These are phyloP conservation scores for Podaxis sp. DNA, from an alignment of 768 basidiomycete species.

Conservation along the genomic window DNA sequence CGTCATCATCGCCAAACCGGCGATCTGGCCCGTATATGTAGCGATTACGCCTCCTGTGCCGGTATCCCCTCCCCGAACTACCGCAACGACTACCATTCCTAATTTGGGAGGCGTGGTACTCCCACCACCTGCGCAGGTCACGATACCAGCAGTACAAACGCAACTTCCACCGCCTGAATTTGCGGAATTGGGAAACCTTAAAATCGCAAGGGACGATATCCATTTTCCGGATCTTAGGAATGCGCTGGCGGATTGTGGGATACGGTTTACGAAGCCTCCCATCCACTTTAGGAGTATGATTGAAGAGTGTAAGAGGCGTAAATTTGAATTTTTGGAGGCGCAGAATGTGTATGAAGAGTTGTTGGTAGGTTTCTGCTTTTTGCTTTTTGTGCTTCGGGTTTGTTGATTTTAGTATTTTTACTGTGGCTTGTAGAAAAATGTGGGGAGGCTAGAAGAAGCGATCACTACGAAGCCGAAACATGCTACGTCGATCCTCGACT, in stretches of 20 bases:
- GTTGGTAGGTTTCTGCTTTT: neutral
- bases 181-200: slow-evolving; percentile 3
- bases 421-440: neutral
- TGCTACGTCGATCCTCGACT: slow-evolving; percentile 24
- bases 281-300: slow-evolving; percentile 1
- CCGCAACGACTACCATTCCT: neutral
- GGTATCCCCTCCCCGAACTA: neutral
- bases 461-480: neutral
- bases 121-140: neutral
- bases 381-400: neutral
- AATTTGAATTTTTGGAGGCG: slow-evolving; percentile 4
- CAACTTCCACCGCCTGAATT: neutral
- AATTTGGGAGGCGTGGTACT: neutral
- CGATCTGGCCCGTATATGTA: slow-evolving; percentile 36
- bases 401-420: neutral
- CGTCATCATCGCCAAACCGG: slow-evolving; percentile 20
- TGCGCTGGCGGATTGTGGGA: slow-evolving; percentile 5
- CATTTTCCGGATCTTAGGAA: slow-evolving; percentile 8
- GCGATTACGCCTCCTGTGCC: neutral
- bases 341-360: slow-evolving; percentile 6
- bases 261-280: slow-evolving; percentile 11
- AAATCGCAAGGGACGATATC: neutral
- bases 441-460: neutral
- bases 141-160: neutral
- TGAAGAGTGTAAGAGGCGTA: neutral